Base-by-base conservation (phyloP, 148 eudicot species). In the Vaccinium corymbosum region DNA sequence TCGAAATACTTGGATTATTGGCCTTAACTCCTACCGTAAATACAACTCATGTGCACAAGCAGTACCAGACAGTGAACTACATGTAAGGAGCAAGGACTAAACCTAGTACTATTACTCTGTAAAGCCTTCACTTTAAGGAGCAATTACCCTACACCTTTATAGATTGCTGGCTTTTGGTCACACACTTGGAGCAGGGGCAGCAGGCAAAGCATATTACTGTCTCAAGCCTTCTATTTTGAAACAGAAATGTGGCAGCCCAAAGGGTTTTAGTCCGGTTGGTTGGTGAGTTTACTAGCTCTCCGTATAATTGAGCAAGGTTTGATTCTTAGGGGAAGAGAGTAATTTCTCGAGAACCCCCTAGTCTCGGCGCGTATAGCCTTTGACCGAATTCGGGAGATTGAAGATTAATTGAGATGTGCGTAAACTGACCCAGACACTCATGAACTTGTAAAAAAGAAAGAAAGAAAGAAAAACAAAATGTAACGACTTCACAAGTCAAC, bases 81-180 rank as follows among this genome's bases (percentile, higher is more conserved):
- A 42, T 4, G 46, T 42, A 42, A 42, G 6, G 46, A 42, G 46
- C 46, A 42, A 42, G 46, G 46, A 42, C 46, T 42, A 4, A 42
- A 42, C 46, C 46, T 42, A 3, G 38, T 35, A 32, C 35, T 32
- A 38, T 17, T 38, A 11, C 20, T 42, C 51, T 38, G 77, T 6
- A 19, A 73, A 73, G 77, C 77, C 51, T 73, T 73, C 77, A 17
- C 49, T 73, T 73, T 35, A 42, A 38, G 71, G 71, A 64, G 71
- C 71, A 64, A 64, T 64, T 29, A 64, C 6, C 10, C 29, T 9
- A 13, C 14, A 10, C 29, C 32, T 64, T 50, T 50, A 8, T 50
- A 10, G 0, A 3, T 57, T 57, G 62, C 7, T 57, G 5, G 20
- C 19, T 29, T 27, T 4, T 68, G 17, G 73, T 68, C 42, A 1